Percentiles rank a stretch among this genome's conserved stretches.
phyloP scores from a whole-genome alignment of 2,329 filamentous ascomycete species.

The Hypoxylon sp. region DNA sequence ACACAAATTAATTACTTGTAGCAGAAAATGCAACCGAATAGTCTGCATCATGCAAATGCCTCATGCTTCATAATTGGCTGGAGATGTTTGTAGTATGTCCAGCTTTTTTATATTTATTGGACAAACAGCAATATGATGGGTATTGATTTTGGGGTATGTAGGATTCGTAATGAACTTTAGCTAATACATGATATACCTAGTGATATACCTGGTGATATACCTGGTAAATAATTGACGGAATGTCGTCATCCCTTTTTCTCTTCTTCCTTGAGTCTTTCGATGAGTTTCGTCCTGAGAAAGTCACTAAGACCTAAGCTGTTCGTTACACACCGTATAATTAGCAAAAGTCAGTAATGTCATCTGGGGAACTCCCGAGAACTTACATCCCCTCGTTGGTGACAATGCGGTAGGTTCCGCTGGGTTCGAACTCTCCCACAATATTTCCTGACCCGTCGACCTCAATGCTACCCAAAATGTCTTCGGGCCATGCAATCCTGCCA shows the following conservation, averaged over 20 bases:
- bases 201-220: too few species aligned
- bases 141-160: too few species aligned
- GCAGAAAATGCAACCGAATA: too few species aligned
- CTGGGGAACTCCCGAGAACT: constrained; percentile 48
- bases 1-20: too few species aligned
- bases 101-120: too few species aligned
- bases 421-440: constrained; percentile 66
- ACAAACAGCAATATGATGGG: too few species aligned
- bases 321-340: constrained; percentile 12
- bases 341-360: constrained; percentile 3
- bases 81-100: too few species aligned
- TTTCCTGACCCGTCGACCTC: constrained; percentile 67
- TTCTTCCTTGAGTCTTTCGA: constrained; percentile 61
- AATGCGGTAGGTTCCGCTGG: constrained; percentile 70
- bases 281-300: constrained; percentile 62
- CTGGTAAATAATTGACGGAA: not conserved
- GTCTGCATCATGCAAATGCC: too few species aligned
- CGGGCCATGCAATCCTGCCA: constrained; percentile 73
- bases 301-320: constrained; percentile 62
- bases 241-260: constrained; percentile 49
- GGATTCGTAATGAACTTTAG: too few species aligned
- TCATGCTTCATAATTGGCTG: too few species aligned
- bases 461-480: constrained; percentile 74
- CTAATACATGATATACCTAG: too few species aligned
- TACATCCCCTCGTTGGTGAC: constrained; percentile 73